Base-by-base conservation (phyloP, 139 green algal species). In the Dunaliella primolecta region DNA sequence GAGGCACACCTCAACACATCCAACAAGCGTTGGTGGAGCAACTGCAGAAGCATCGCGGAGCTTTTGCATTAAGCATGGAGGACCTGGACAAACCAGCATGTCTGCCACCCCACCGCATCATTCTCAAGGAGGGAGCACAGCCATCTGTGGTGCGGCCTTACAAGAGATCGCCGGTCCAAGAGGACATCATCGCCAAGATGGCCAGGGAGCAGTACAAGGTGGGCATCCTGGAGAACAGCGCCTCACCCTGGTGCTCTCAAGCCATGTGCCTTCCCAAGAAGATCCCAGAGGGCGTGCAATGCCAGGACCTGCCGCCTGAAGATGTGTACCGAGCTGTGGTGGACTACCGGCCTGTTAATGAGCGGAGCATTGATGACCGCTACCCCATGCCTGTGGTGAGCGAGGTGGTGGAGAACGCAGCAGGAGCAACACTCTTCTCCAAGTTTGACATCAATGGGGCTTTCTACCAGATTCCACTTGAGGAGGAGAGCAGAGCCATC, bases 341-440 rank as follows among this genome's bases (percentile, higher is more conserved):
- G 34, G 77, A 82, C 77, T 82, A 35, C 77, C 77, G 77, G 3
- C 15, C 35, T 46, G 77, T 82, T 35, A 82, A 82, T 35, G 32
- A n/a, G 3, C 23, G 23, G 11, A 71, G 32, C 23, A 35, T 33
- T 34, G 34, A 71, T 35, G 35, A 82, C 15, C 23, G 2, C 11
- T 82, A 82, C 77, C 77, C 77, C 15, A 64, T 82, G 35, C 35
- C 77, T 3, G 34, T 72, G 23, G 77, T 82, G 3, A 32, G 23
- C 1, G 3, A 64, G 2, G 77, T 71, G 15, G 36, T 82, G 34
- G 77, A 82, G 3, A 82, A 82, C 23, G 77, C 36, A 70, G 77
- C 77, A 33, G 35, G 20, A 21, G 34, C 2, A 2, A 71, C 35
- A 36, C 34, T 82, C 3, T 82, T 82, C 31, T 71, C 35, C 23